These are phyloP conservation scores for Ganoderma leucocontextum DNA, from an alignment of 1,284 basidiomycete species.

Conservation along the genomic window DNA sequence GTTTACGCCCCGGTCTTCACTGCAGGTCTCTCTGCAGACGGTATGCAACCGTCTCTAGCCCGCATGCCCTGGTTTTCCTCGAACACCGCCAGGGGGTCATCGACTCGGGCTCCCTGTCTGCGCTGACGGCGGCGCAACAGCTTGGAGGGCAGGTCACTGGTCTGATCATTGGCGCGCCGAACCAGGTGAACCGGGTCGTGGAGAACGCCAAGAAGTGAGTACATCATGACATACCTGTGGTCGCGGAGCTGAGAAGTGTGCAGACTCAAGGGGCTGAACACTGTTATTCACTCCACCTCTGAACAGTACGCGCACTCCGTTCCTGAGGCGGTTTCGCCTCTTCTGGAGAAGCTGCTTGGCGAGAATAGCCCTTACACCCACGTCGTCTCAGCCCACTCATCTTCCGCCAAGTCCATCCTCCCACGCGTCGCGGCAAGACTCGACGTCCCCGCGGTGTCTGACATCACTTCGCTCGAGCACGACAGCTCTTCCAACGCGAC, in stretches of 20 bases:
- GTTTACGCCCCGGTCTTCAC: conserved; percentile 39
- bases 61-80: conserved; percentile 85
- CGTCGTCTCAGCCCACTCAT: conserved; percentile 84
- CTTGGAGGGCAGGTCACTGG: conserved; percentile 90
- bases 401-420: conserved; percentile 77
- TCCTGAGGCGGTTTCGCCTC: conserved; percentile 53
- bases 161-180: conserved; percentile 82
- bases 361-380: conserved; percentile 77
- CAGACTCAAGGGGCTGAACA: conserved; percentile 57
- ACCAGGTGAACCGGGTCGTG: conserved; percentile 74
- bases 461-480: conserved; percentile 87
- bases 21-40: conserved; percentile 48
- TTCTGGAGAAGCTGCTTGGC: conserved; percentile 51
- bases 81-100: conserved; percentile 89
- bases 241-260: conserved; percentile 7
- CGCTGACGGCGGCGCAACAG: conserved; percentile 87
- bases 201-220: conserved; percentile 84
- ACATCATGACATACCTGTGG: not conserved
- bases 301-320: conserved; percentile 57
- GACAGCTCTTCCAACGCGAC: conserved; percentile 76
- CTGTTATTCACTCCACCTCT: conserved; percentile 52
- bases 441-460: conserved; percentile 88
- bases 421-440: conserved; percentile 92
- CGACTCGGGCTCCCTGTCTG: conserved; percentile 87
- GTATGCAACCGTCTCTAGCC: conserved; percentile 64